A percentile compares a stretch with the other conserved stretches of the same genome.
Conservation (phyloP, 2,329 filamentous ascomycete genomes). For the Aureobasidium zeae region DNA sequence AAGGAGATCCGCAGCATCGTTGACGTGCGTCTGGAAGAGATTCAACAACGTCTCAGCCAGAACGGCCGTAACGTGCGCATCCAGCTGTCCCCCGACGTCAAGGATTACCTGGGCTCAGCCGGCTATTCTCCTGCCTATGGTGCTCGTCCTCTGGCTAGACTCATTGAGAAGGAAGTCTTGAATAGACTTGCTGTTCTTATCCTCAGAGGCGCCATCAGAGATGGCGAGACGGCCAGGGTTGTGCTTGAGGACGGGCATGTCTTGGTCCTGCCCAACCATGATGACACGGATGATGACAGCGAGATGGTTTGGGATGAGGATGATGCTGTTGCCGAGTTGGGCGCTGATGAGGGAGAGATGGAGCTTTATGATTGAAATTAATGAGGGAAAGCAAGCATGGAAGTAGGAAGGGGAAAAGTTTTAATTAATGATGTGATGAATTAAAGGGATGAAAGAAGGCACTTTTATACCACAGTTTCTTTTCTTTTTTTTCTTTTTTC, state of each 20-base stretch:
- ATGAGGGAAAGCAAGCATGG: too few species aligned
- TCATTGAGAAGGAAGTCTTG: conserved; percentile 96
- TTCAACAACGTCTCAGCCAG: conserved; percentile 78
- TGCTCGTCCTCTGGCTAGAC: conserved; percentile 73
- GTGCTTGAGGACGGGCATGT: conserved; percentile 73
- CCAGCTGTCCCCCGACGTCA: conserved; percentile 71
- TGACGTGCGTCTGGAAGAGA: conserved; percentile 75
- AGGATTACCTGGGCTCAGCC: conserved; percentile 82
- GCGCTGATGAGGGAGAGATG: conserved; percentile 45
- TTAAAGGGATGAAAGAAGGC: background rate
- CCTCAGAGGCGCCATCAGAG: conserved; percentile 70
- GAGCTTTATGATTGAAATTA: conserved; percentile 51
- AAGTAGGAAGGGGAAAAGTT: too few species aligned
- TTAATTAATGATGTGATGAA: background rate
- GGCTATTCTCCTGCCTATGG: conserved; percentile 96
- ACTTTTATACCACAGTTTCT: too few species aligned
- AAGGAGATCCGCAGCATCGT: conserved; percentile 91
- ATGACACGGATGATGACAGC: conserved; percentile 46
- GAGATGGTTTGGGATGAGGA: conserved; percentile 67
- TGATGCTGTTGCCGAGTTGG: conserved; percentile 61
- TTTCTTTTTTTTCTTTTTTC: too few species aligned
- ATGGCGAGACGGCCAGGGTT: conserved; percentile 75
- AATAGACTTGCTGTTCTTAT: conserved; percentile 90
- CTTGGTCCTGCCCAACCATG: conserved; percentile 74
- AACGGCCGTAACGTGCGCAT: conserved; percentile 85